Evolutionary conservation across 2,329 filamentous ascomycete species (phyloP), one percentile per base, ranked within the genome.

Genomic region (Penicillium glabrum): DNA sequence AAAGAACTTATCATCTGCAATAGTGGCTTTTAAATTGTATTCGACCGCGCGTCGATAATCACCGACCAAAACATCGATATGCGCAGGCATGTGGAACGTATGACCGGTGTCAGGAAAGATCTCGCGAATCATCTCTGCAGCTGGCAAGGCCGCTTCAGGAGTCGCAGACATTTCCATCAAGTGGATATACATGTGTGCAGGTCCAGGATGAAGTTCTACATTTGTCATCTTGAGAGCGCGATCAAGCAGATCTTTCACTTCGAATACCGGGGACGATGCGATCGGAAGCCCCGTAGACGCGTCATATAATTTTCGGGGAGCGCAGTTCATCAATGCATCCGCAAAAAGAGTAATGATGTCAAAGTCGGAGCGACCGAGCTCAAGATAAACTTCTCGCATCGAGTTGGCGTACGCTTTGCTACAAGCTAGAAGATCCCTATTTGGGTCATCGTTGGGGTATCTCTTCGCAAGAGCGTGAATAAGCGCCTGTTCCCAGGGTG

Each of bases 161-260:
- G 76, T 80, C 0, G 78, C 74, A 0, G 88, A 90, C 88, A 91
- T 90, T 67, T 91, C 89, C 80, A 89, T 88, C 5, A 90, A 79
- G 63, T 91, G 88, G 29, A 91, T 88, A 70, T 91, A 91, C 39
- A 91, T 75, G 69, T 92, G 89, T 1, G 90, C 77, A 0, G 91
- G 73, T 0, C 88, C 89, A 0, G 89, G 86, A 65, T 95, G 89
- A 1, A 74, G 62, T 6, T 78, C 69, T 0, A 78, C 82, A 3
- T 75, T 77, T 0, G 78, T 68, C 3, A 78, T 75, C 1, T 72
- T 67, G 27, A 92, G 71, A 0, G 84, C 84, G 2, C 68, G 70
- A n/a, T 89, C 86, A 1, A 90, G 76, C 0, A 87, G 74, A 0
- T 61, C 62, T 62, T 85, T 86, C 0, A 79, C 80, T 54, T 88